Evolutionary conservation across 1,284 basidiomycete genomes (phyloP).

Genomic region (Naganishia albida): DNA sequence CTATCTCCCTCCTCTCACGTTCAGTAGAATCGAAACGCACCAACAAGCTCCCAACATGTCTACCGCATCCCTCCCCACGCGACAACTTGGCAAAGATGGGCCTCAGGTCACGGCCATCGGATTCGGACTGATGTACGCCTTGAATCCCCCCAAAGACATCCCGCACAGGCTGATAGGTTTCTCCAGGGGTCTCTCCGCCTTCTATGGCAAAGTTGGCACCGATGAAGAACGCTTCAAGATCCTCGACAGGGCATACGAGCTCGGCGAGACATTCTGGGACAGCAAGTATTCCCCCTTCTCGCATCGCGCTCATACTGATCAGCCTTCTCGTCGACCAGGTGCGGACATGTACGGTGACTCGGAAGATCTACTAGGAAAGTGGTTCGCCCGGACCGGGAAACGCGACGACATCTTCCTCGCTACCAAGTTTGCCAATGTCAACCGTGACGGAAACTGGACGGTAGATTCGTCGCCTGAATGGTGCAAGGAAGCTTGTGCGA

Average conservation of each 20-base stretch:
- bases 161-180: not conserved
- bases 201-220: slow-evolving; percentile 35
- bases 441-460: not conserved
- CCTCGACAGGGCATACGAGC: slow-evolving; percentile 33
- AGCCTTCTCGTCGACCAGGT: not conserved
- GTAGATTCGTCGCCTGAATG: slow-evolving; percentile 37
- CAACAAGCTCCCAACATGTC: not conserved
- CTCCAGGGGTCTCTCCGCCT: slow-evolving; percentile 16
- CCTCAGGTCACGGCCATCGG: slow-evolving; percentile 29
- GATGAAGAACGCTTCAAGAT: slow-evolving; percentile 58
- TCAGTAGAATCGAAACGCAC: no score
- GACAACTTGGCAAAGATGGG: slow-evolving; percentile 27
- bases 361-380: slow-evolving; percentile 33
- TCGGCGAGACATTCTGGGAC: slow-evolving; percentile 33
- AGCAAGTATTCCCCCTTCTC: slow-evolving; percentile 18
- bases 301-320: not conserved
- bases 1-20: no score
- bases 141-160: not conserved
- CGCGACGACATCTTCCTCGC: slow-evolving; percentile 55
- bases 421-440: slow-evolving; percentile 57
- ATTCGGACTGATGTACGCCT: slow-evolving; percentile 28
- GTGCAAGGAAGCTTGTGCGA: slow-evolving; percentile 50
- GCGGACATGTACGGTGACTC: slow-evolving; percentile 33
- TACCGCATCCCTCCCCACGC: slow-evolving; percentile 15
- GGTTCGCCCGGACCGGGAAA: slow-evolving; percentile 24